Percentiles rank a stretch among this genome's conserved stretches.
phyloP scores from a whole-genome alignment of 768 basidiomycete genomes.

The Pisolithus marmoratus region DNA sequence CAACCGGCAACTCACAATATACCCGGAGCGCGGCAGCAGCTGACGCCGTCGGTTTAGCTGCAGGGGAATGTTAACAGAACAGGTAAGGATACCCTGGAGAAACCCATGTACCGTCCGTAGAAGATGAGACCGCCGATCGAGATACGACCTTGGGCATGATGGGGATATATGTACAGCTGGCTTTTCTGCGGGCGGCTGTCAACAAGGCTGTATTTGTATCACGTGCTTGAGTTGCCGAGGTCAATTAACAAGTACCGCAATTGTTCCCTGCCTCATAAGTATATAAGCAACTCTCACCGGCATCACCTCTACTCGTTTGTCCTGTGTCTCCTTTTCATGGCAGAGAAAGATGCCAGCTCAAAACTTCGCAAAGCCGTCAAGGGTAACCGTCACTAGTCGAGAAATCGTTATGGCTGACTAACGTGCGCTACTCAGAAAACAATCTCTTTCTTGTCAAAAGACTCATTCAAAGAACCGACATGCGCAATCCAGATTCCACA shows the following conservation, averaged over 20 bases:
- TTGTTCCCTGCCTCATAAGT: conserved; percentile 19
- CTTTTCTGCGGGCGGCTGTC: not conserved
- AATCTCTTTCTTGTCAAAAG: conserved; percentile 91
- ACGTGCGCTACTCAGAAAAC: conserved; percentile 57
- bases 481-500: conserved; percentile 84
- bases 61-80: not conserved
- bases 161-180: not conserved
- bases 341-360: conserved; percentile 74
- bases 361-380: conserved; percentile 77
- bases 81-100: not conserved
- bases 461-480: conserved; percentile 78
- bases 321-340: conserved; percentile 44
- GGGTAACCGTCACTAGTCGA: conserved; percentile 36
- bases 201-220: conserved; percentile 8
- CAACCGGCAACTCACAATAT: conserved; percentile 54
- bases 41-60: conserved; percentile 76
- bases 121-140: conserved; percentile 82
- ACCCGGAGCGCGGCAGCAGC: conserved; percentile 73
- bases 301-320: conserved; percentile 11
- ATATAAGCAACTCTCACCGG: conserved; percentile 8
- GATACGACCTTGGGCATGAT: conserved; percentile 91
- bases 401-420: conserved; percentile 9
- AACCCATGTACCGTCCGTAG: conserved; percentile 63
- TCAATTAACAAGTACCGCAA: conserved; percentile 15
- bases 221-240: conserved; percentile 17